Conservation (phyloP, 371 early-diverging fungal species). For the Mortierella sp. region DNA sequence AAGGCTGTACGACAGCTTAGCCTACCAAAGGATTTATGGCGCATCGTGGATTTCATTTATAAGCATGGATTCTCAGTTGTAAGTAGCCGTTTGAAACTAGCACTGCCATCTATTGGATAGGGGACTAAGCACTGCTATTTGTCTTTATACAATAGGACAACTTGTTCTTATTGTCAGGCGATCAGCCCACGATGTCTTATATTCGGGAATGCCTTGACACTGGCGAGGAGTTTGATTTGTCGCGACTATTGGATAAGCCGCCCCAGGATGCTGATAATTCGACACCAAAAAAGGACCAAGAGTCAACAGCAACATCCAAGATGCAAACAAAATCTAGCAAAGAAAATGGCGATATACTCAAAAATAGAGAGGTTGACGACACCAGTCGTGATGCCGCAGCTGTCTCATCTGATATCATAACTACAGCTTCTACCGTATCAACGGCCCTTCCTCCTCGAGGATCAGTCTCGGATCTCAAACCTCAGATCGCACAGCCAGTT, state of each 20-base stretch:
- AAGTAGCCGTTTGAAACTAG: constrained; percentile 7
- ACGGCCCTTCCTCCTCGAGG: constrained; percentile 37
- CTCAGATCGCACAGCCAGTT: constrained; percentile 50
- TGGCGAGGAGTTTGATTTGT: constrained; percentile 78
- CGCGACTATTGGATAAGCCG: constrained; percentile 59
- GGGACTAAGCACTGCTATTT: not conserved
- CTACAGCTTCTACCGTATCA: not conserved
- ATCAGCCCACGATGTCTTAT: constrained; percentile 72
- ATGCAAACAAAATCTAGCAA: constrained; percentile 7
- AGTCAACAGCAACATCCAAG: not conserved
- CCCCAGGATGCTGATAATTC: constrained; percentile 4
- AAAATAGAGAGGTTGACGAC: constrained; percentile 5
- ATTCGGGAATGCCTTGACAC: constrained; percentile 88
- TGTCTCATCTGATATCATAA: not conserved
- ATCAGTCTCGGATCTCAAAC: constrained; percentile 36
- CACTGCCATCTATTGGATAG: not conserved
- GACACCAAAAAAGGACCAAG: not conserved
- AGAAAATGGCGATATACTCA: not conserved
- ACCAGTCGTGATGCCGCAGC: constrained; percentile 4
- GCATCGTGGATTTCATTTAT: constrained; percentile 84
- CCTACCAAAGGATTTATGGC: constrained; percentile 86
- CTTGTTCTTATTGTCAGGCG: constrained; percentile 78
- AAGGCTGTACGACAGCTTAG: constrained; percentile 65
- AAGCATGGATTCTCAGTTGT: constrained; percentile 71
- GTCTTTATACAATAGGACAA: constrained; percentile 59